A percentile compares a stretch with the other conserved stretches of the same genome.
Conservation (phyloP, 768 basidiomycete species). For the Gloeostereum incarnatum region DNA sequence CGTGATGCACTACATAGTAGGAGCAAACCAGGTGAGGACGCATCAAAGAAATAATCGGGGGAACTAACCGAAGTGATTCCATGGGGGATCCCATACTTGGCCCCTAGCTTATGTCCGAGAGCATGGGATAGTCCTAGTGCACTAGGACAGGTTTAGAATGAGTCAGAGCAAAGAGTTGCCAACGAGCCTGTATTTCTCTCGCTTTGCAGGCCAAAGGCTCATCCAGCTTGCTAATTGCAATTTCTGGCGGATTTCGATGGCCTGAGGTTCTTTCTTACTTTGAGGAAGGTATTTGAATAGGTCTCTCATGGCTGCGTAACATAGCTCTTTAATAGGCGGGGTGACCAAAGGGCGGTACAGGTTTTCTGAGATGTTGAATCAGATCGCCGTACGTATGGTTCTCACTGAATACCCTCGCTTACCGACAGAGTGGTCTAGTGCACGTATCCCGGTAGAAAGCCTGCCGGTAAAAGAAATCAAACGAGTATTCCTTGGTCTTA, state of each 20-base stretch:
- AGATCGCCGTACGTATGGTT: neutral
- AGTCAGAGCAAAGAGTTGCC: neutral
- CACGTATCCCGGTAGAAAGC: conserved; percentile 73
- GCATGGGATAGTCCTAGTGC: conserved; percentile 69
- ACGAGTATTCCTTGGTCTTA: conserved; percentile 3
- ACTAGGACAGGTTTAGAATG: conserved; percentile 19
- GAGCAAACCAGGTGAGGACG: neutral
- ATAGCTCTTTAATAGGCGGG: conserved; percentile 53
- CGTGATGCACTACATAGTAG: conserved; percentile 50
- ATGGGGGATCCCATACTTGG: conserved; percentile 67
- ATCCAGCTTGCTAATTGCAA: conserved; percentile 74
- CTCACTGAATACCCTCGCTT: conserved; percentile 11
- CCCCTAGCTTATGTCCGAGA: conserved; percentile 67
- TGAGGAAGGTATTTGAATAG: conserved; percentile 66
- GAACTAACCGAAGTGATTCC: conserved; percentile 70
- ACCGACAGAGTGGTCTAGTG: conserved; percentile 76
- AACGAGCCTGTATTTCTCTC: conserved; percentile 44
- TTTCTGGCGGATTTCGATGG: conserved; percentile 54
- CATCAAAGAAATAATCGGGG: conserved; percentile 4
- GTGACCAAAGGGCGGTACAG: conserved; percentile 51
- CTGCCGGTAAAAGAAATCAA: conserved; percentile 22
- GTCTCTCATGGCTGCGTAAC: conserved; percentile 58
- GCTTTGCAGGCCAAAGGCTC: conserved; percentile 62
- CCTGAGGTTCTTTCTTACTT: conserved; percentile 48
- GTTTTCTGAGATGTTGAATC: conserved; percentile 31